Evolutionary conservation across 805 yeast species (phyloP).

Genomic region (Myxozyma monticola): DNA sequence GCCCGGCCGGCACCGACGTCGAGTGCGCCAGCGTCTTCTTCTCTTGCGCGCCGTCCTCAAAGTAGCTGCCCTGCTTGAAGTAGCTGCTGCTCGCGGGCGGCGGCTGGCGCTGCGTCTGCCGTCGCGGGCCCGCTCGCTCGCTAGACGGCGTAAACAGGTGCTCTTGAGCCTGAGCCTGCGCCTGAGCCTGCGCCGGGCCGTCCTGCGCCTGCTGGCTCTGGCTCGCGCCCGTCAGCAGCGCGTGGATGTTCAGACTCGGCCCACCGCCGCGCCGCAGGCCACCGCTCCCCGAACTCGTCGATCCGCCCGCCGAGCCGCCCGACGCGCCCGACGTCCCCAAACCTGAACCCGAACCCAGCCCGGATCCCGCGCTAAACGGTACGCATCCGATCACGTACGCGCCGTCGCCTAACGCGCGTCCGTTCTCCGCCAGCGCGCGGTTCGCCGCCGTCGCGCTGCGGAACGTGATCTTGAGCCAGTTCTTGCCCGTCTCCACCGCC

Average conservation of each 20-base stretch:
- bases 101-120: no score
- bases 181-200: not conserved
- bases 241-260: conserved; percentile 16
- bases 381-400: conserved; percentile 61
- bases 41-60: not conserved
- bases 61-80: not conserved
- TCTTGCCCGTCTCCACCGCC: conserved; percentile 80
- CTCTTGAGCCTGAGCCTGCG: not conserved
- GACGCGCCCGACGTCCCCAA: not conserved
- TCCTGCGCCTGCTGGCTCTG: not conserved
- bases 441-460: conserved; percentile 71
- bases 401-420: conserved; percentile 62
- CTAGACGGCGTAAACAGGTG: conserved; percentile 4
- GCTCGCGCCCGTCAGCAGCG: conserved; percentile 3
- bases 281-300: not conserved
- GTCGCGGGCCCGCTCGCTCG: no score
- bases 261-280: conserved; percentile 1
- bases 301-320: not conserved
- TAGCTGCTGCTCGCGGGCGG: no score
- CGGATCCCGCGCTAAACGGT: conserved; percentile 49
- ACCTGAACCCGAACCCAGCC: not conserved
- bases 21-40: conserved; percentile 19
- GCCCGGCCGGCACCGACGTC: conserved; percentile 24
- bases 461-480: conserved; percentile 91
- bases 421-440: conserved; percentile 84